Evolutionary conservation across 1,284 basidiomycete species (phyloP).

Genomic region (Lentinus polychrous): DNA sequence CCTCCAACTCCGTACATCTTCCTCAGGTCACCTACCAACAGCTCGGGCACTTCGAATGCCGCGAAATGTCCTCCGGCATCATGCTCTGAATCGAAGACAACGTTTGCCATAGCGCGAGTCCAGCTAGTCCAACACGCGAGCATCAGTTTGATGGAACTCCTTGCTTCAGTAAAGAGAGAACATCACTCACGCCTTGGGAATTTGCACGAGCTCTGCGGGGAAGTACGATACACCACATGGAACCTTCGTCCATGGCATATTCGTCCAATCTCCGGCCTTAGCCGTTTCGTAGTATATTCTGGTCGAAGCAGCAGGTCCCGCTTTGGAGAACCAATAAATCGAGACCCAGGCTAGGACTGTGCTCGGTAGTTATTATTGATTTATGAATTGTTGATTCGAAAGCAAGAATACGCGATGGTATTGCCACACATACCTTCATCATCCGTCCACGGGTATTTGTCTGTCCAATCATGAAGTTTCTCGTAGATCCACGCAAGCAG

Average conservation of each 20-base stretch:
- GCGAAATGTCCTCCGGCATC: conserved; percentile 25
- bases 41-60: conserved; percentile 22
- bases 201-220: background rate
- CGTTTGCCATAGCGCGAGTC: conserved; percentile 17
- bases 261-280: background rate
- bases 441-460: conserved; percentile 43
- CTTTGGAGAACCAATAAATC: conserved; percentile 33
- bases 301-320: conserved; percentile 31
- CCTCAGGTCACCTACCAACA: conserved; percentile 22
- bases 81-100: conserved; percentile 23
- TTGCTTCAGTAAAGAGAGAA: background rate
- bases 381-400: too few species aligned
- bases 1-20: conserved; percentile 18
- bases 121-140: conserved; percentile 13
- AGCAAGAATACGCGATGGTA: too few species aligned
- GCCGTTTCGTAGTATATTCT: conserved; percentile 31
- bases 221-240: conserved; percentile 3
- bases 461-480: conserved; percentile 46
- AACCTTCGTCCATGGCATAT: background rate
- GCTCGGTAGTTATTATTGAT: too few species aligned
- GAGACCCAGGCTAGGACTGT: conserved; percentile 35
- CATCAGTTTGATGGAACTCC: too few species aligned
- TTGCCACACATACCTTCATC: conserved; percentile 35
- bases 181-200: conserved; percentile 1
- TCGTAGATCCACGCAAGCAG: conserved; percentile 59